These are phyloP conservation scores for Exophiala dermatitidis DNA, from an alignment of 2,329 filamentous ascomycete genomes.

Conservation along the genomic window DNA sequence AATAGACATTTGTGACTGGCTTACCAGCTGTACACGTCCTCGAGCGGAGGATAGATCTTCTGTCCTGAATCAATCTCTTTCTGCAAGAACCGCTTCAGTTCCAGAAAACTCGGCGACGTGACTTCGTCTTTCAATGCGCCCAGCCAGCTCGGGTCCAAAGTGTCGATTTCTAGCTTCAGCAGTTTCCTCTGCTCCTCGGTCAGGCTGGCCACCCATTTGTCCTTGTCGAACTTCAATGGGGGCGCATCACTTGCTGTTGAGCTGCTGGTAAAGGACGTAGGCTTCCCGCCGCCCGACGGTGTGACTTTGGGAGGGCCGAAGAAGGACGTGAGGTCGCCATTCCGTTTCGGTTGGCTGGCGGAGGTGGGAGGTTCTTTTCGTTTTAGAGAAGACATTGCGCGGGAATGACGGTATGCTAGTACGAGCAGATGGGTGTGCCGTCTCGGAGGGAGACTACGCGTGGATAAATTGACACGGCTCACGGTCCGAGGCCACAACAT, in stretches of 20 bases:
- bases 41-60: conserved; percentile 77
- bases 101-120: conserved; percentile 68
- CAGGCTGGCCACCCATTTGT: conserved; percentile 75
- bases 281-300: conserved; percentile 28
- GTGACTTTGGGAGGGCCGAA: conserved; percentile 62
- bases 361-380: conserved; percentile 19
- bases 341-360: conserved; percentile 64
- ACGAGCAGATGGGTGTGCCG: neutral
- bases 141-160: conserved; percentile 85
- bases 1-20: conserved; percentile 22
- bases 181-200: conserved; percentile 74
- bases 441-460: neutral
- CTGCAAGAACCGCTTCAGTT: conserved; percentile 79
- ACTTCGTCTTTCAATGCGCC: conserved; percentile 82
- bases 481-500: too few relatives aligned
- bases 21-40: conserved; percentile 93
- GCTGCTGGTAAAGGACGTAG: conserved; percentile 26
- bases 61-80: conserved; percentile 65
- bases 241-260: conserved; percentile 22
- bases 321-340: conserved; percentile 81
- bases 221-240: conserved; percentile 68
- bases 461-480: neutral
- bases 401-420: neutral
- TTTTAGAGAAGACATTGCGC: conserved; percentile 20
- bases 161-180: conserved; percentile 83